Evolutionary conservation across 768 basidiomycete species (phyloP).

Genomic region (Boletus sp.): DNA sequence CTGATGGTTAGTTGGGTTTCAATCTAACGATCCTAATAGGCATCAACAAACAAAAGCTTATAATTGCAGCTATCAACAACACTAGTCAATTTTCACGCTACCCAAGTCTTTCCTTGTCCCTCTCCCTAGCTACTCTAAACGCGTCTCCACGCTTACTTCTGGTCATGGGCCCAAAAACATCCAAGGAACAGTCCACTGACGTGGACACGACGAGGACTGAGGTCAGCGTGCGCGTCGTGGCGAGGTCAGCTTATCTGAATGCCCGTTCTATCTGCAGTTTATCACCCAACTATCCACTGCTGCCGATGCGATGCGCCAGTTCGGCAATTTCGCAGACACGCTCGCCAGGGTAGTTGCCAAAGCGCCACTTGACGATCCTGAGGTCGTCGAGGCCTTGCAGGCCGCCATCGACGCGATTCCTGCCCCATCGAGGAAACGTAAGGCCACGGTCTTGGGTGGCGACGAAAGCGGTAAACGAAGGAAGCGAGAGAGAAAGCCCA

Average conservation of each 20-base stretch:
- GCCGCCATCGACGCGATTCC: conserved; percentile 32
- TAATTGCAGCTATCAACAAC: conserved; percentile 39
- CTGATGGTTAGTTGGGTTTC: conserved; percentile 38
- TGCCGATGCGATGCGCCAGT: conserved; percentile 62
- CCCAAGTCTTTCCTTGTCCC: conserved; percentile 39
- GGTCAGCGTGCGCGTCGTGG: conserved; percentile 23
- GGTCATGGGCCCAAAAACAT: conserved; percentile 26
- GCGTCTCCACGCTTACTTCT: conserved; percentile 21
- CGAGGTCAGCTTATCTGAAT: conserved; percentile 17
- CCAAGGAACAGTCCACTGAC: conserved; percentile 27
- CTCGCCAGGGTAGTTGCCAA: conserved; percentile 52
- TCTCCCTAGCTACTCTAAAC: conserved; percentile 23
- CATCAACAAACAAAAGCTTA: conserved; percentile 41
- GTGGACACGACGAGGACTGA: conserved; percentile 29
- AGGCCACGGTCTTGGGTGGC: conserved; percentile 32
- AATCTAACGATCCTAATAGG: conserved; percentile 36
- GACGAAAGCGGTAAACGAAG: conserved; percentile 38
- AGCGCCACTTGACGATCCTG: conserved; percentile 33
- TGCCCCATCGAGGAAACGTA: conserved; percentile 51
- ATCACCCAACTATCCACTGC: conserved; percentile 52
- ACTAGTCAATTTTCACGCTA: conserved; percentile 39
- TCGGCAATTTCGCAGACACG: conserved; percentile 57
- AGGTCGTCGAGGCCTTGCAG: conserved; percentile 29
- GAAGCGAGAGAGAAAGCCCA: conserved; percentile 54
- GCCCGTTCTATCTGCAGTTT: conserved; percentile 43